Percentiles rank a stretch among this genome's conserved stretches.
These are phyloP conservation scores for Candida coquimbonensis DNA, from an alignment of 805 yeast genomes.

Conservation along the genomic window DNA sequence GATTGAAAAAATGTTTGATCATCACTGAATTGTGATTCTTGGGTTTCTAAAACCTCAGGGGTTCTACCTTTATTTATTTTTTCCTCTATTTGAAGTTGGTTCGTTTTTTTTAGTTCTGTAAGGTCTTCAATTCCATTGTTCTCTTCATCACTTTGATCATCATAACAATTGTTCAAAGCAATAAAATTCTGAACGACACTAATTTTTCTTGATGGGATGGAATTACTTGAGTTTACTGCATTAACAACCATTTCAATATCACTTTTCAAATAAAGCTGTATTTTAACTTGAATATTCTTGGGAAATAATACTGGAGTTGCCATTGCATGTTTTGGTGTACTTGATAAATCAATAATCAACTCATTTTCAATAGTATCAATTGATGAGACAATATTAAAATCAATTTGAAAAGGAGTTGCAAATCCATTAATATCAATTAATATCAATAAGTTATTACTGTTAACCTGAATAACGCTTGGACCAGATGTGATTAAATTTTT, in stretches of 20 bases:
- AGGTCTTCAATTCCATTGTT: too few relatives aligned
- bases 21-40: constrained; percentile 7
- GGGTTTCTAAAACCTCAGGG: neutral
- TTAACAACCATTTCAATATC: neutral
- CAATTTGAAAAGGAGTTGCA: constrained; percentile 18
- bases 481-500: constrained; percentile 2
- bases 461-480: constrained; percentile 12
- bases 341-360: constrained; percentile 3
- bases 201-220: constrained; percentile 20
- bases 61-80: constrained; percentile 1
- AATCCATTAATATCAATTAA: constrained; percentile 13
- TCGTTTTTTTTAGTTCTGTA: neutral
- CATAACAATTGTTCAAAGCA: constrained; percentile 13
- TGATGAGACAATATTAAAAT: constrained; percentile 4
- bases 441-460: constrained; percentile 5
- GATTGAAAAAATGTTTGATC: constrained; percentile 13
- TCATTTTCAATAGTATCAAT: neutral
- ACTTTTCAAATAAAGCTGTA: constrained; percentile 4
- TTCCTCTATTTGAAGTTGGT: constrained; percentile 1
- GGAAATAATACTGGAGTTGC: constrained; percentile 5
- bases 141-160: neutral
- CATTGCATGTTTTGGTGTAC: constrained; percentile 11
- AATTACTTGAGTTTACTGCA: neutral
- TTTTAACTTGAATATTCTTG: neutral
- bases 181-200: constrained; percentile 27